Evolutionary conservation across 352 stramenopile species (phyloP).

Genomic region (Phytophthora fragariaefolia): DNA sequence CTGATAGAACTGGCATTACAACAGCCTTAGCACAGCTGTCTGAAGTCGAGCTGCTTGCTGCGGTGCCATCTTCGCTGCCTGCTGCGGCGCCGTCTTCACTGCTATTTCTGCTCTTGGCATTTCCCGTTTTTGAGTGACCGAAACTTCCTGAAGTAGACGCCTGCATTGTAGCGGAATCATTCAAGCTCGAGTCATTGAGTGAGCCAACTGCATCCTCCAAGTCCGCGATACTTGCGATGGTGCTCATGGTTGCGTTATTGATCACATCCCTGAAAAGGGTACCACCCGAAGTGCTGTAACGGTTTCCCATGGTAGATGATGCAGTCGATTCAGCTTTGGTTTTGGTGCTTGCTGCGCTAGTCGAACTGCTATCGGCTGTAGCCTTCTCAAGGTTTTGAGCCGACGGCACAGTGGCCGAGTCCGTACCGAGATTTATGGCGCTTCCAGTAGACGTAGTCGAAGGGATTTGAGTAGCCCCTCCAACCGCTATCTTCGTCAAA

Average conservation of each 20-base stretch:
- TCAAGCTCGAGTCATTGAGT: not conserved
- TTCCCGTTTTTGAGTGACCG: not conserved
- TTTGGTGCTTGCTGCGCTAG: not conserved
- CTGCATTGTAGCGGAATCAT: not conserved
- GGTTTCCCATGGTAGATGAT: not conserved
- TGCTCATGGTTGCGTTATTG: not conserved
- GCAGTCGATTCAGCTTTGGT: not conserved
- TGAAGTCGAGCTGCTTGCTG: too few relatives aligned
- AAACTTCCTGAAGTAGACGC: conserved; percentile 2
- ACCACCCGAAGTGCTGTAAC: not conserved
- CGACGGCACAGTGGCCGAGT: too few relatives aligned
- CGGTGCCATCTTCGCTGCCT: not conserved
- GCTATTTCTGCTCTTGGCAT: not conserved
- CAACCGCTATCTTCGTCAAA: too few relatives aligned
- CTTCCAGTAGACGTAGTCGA: too few relatives aligned
- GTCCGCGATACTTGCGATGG: not conserved
- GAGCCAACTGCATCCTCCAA: not conserved
- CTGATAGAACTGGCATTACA: not conserved
- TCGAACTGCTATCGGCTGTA: too few relatives aligned
- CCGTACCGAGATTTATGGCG: too few relatives aligned
- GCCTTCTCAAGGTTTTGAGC: too few relatives aligned
- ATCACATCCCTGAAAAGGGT: not conserved
- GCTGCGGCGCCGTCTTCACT: not conserved
- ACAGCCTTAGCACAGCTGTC: too few relatives aligned
- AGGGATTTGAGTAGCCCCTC: too few relatives aligned